Evolutionary conservation across 2,329 filamentous ascomycete genomes (phyloP), one percentile per base, ranked within the genome.

Genomic region (Colletotrichum kahawae): DNA sequence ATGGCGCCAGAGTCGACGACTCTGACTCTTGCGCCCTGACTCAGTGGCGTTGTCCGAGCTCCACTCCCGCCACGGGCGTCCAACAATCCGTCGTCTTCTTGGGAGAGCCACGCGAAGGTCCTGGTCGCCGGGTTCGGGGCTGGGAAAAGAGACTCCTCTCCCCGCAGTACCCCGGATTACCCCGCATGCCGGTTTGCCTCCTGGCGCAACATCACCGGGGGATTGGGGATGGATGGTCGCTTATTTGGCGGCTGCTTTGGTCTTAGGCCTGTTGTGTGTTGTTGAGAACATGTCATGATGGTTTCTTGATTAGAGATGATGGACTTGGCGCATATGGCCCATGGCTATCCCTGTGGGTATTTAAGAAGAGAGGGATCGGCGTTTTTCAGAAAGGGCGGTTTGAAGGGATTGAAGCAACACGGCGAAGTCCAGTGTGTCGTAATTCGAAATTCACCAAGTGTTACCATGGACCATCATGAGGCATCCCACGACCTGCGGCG

Each of bases 1-100:
- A 70, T 70, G 59, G 59, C 62, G 59, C 33, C 21, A 65, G 59
- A 70, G 24, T 70, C 68, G 27, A 24, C 5, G 31, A 70, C 27
- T 24, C 56, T 74, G 71, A 67, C 71, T 74, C 71, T 74, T 13
- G 67, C 67, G 60, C 62, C 27, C 67, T 74, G 71, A 74, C 67
- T 74, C 67, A 54, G 54, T 75, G 56, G 62, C 51, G 43, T 21
- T n/a, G 12, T 24, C 27, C 31, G 7, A 13, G 12, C 59, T 70
- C 59, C 68, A 65, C 43, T 33, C 21, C n/a, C 29, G 29, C 56
- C 31, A n/a, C 21, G 14, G 16, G 14, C 33, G 31, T 56, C n/a
- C 65, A 67, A 29, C 51, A 24, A 63, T 33, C 54, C 18, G 16
- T 9, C 33, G 18, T 36, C 57, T 66, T 33, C 12, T 29, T 29